Percentiles rank a stretch among this genome's conserved stretches.
These are phyloP conservation scores for Entomophthora muscae DNA, from an alignment of 371 early-diverging fungal genomes.

Conservation along the genomic window DNA sequence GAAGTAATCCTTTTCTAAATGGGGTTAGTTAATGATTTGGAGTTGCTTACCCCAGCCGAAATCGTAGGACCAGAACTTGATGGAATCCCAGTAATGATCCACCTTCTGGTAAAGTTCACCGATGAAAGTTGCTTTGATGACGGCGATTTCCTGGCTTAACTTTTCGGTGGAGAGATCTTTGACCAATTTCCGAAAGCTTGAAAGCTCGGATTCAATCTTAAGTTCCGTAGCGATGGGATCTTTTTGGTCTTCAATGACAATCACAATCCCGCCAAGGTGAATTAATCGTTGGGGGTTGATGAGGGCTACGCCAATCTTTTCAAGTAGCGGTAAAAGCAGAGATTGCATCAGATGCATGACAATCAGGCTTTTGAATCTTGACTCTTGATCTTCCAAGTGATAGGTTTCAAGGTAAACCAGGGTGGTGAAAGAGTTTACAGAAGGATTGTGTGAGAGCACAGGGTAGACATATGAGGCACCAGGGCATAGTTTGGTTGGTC, in stretches of 20 bases:
- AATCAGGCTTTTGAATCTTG: background rate
- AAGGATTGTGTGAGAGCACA: background rate
- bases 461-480: background rate
- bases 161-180: background rate
- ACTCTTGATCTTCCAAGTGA: background rate
- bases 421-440: background rate
- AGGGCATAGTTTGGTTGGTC: background rate
- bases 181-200: too few species aligned
- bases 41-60: background rate
- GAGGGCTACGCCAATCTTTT: background rate
- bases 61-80: background rate
- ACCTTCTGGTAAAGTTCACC: background rate
- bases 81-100: background rate
- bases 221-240: background rate
- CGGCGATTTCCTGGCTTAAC: background rate
- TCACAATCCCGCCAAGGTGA: background rate
- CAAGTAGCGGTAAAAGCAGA: background rate
- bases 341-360: background rate
- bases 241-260: background rate
- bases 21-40: background rate
- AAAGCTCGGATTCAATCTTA: background rate
- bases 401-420: background rate
- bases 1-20: background rate
- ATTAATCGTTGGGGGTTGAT: background rate
- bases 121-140: background rate